Base-by-base conservation (phyloP, 176 grass and related monocot genomes). In the Metroxylon sagu region DNA sequence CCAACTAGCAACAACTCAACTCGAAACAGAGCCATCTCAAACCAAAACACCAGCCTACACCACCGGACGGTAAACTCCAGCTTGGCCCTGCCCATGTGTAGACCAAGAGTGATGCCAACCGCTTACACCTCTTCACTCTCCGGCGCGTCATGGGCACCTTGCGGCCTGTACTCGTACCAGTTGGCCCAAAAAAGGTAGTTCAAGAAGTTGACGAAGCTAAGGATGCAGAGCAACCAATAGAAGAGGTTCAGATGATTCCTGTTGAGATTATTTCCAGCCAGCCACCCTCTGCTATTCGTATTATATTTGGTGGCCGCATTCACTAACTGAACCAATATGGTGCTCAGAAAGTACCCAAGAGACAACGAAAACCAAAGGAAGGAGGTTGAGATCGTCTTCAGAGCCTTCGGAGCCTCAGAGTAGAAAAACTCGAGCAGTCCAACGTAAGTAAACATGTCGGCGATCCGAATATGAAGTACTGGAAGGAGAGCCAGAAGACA, bases 351-450 rank as follows among this genome's bases (percentile, higher is more conserved):
- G 64, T 89, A 95, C 0, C 89, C 89, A 4, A 89, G 19, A 1
- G 85, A 79, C 18, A 89, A 19, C 39, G 89, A 85, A 56, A 65
- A 74, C 81, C 85, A 89, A 0, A 81, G 71, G 64, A 95, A 85
- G 0, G 89, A 78, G 1, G 84, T 89, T 0, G 85, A 73, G 39
- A 95, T 79, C 48, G 89, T 80, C 82, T 88, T 83, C 81, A 89
- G 75, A 19, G 74, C 53, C 3, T 21, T 61, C 3, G 85, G 79
- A 29, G 85, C 85, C 74, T 89, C 70, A 7, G 73, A 62, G 81
- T 88, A 95, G 68, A 95, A 95, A 74, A 95, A 95, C 76, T 95
- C 85, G 16, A 95, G 67, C 48, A 95, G 74, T 0, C 89, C 89
- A 6, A 88, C 67, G 15, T 52, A 76, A 8, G 89, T 83, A 71